Base-by-base conservation (phyloP, 2,329 filamentous ascomycete species). In the Pyricularia sp. region DNA sequence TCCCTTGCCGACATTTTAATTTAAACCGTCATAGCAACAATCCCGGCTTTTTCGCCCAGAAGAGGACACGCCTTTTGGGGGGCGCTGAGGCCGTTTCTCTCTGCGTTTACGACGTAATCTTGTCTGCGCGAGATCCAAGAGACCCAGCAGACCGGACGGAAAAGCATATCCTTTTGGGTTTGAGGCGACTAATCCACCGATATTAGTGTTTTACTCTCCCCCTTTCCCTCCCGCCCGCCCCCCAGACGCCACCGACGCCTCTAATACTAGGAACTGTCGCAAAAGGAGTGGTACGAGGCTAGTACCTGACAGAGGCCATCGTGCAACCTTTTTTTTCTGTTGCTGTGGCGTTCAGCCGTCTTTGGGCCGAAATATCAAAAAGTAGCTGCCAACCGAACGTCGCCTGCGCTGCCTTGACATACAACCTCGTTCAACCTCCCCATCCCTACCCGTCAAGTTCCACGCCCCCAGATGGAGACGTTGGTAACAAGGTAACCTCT, bases 1-100 rank as follows among this genome's bases (percentile, higher is more conserved):
- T 25, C 58, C 58, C 58, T 61, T 61, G 58, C 58, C n/a, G 58
- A 61, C 58, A 23, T 61, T 59, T 61, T 61, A 61, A 61, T 61
- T 61, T 61, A 61, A 61, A 17, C 58, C 25, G 58, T 61, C 58
- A 25, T 61, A 61, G 58, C 58, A 61, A 61, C 58, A 61, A 61
- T 50, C 42, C 42, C 42, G 14, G 58, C 10, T 11, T 36, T 36
- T 36, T 36, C 33, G 33, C 33, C 33, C 10, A 26, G 10, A 61
- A 23, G 12, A 61, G 23, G 58, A 25, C 58, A 61, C 23, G 42
- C 42, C 33, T 50, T 5, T 50, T 50, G 42, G 17, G 42, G 5
- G 42, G 42, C 42, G 20, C 33, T 36, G 42, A n/a, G 42, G 42
- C 42, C 42, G 17, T 50, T n/a, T 50, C 12, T 36, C 33, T 50